A percentile compares a stretch with the other conserved stretches of the same genome.
phyloP scores from a whole-genome alignment of 371 early-diverging fungal genomes.

The Lichtheimia hyalospora region DNA sequence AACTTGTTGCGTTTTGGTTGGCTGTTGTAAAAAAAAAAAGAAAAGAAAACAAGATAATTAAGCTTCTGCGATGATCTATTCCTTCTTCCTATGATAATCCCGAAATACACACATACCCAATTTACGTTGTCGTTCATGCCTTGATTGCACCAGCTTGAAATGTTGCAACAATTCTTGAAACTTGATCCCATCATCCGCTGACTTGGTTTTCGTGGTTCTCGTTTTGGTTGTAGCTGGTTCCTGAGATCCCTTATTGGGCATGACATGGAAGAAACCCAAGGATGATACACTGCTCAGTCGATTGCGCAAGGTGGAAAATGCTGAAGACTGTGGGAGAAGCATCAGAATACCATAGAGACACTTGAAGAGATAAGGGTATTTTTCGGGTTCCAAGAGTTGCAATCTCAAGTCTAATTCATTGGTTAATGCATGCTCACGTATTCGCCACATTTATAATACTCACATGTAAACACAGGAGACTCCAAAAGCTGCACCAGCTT shows the following conservation, averaged over 20 bases:
- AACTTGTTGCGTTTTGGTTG: conserved; percentile 13
- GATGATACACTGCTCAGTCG: conserved; percentile 77
- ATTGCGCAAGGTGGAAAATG: conserved; percentile 89
- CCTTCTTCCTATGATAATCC: background rate
- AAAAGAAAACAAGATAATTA: background rate
- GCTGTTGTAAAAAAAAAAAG: no score
- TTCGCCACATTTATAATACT: conserved; percentile 1
- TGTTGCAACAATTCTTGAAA: conserved; percentile 57
- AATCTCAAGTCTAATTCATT: conserved; percentile 65
- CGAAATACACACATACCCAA: conserved; percentile 18
- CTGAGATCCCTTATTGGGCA: conserved; percentile 44
- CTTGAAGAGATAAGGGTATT: conserved; percentile 80
- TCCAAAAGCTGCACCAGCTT: conserved; percentile 92
- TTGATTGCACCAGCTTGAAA: conserved; percentile 55
- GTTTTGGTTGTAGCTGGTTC: conserved; percentile 8
- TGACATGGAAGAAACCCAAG: conserved; percentile 57
- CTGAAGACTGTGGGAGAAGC: conserved; percentile 90
- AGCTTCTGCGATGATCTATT: no score
- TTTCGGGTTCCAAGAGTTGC: conserved; percentile 86
- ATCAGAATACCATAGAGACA: conserved; percentile 90
- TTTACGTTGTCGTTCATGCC: conserved; percentile 55
- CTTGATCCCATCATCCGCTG: conserved; percentile 23
- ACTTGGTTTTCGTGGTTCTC: conserved; percentile 7
- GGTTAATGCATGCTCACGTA: no score
- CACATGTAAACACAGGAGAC: conserved; percentile 90